A percentile compares a stretch with the other conserved stretches of the same genome.
Evolutionary conservation across 2,329 filamentous ascomycete genomes (phyloP).

Genomic region (Tolypocladium paradoxum): DNA sequence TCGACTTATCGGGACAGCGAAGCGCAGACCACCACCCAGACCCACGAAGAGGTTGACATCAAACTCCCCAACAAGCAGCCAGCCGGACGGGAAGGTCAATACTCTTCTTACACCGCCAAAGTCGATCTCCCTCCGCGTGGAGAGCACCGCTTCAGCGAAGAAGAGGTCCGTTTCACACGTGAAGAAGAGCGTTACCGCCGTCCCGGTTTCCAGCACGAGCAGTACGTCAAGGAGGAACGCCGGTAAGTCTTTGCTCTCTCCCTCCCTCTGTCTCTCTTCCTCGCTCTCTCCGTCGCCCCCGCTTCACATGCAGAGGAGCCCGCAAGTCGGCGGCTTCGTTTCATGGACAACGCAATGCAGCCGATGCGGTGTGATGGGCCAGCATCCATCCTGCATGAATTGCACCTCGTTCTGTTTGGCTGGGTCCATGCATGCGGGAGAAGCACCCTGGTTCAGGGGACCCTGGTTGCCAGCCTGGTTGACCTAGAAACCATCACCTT

Average conservation of each 20-base stretch:
- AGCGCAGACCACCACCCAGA: conserved; percentile 40
- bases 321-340: neutral
- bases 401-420: conserved; percentile 1
- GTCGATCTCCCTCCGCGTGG: conserved; percentile 52
- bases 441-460: conserved; percentile 11
- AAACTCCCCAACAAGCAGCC: conserved; percentile 58
- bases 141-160: conserved; percentile 58
- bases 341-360: neutral
- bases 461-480: conserved; percentile 8
- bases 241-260: conserved; percentile 32
- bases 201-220: conserved; percentile 52
- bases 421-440: conserved; percentile 2
- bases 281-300: neutral
- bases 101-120: conserved; percentile 61
- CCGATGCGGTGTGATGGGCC: neutral
- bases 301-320: neutral
- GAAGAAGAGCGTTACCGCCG: conserved; percentile 67
- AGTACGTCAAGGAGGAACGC: conserved; percentile 38
- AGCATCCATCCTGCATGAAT: neutral
- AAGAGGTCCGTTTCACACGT: conserved; percentile 74
- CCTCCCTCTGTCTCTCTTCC: conserved; percentile 1
- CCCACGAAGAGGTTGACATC: conserved; percentile 84
- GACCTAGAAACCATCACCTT: conserved; percentile 11
- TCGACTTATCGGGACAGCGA: conserved; percentile 73
- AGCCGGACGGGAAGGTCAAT: conserved; percentile 97